phyloP scores from a whole-genome alignment of 2,329 filamentous ascomycete species.

The Exophiala aquamarina region DNA sequence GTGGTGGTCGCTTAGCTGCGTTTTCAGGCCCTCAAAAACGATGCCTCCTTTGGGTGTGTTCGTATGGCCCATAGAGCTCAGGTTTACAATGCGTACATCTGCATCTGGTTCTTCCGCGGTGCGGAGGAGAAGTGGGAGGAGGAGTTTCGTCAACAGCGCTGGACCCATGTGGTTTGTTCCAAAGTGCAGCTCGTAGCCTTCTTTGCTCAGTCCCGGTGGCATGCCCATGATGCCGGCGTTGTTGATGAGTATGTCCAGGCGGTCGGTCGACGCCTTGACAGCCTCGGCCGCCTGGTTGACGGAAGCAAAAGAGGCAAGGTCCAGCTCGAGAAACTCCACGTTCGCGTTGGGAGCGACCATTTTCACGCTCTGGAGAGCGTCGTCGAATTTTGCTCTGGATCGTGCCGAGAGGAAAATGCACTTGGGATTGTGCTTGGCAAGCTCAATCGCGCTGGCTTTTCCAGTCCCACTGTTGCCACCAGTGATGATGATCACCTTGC shows the following conservation, averaged over 20 bases:
- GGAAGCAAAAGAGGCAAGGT: constrained; percentile 30
- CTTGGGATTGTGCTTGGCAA: constrained; percentile 42
- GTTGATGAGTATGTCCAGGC: constrained; percentile 48
- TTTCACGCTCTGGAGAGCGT: constrained; percentile 39
- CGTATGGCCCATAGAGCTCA: constrained; percentile 35
- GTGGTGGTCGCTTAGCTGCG: constrained; percentile 17
- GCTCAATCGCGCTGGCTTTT: constrained; percentile 39
- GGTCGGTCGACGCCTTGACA: constrained; percentile 35
- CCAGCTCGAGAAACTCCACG: constrained; percentile 39
- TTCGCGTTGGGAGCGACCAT: constrained; percentile 25
- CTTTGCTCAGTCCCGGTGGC: constrained; percentile 39
- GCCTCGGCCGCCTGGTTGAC: constrained; percentile 37
- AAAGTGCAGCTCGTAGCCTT: constrained; percentile 53
- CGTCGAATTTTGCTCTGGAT: constrained; percentile 34
- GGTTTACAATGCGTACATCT: constrained; percentile 44
- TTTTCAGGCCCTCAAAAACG: constrained; percentile 16
- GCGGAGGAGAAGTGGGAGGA: constrained; percentile 36
- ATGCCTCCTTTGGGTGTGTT: constrained; percentile 20
- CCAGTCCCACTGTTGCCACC: constrained; percentile 53
- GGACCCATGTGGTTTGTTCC: constrained; percentile 53
- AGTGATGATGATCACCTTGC: constrained; percentile 49
- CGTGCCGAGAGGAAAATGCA: constrained; percentile 41
- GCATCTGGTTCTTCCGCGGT: constrained; percentile 30
- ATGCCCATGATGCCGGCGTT: constrained; percentile 49
- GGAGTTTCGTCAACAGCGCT: constrained; percentile 43